Conservation (phyloP, 148 eudicot genomes). For the Talinum fruticosum region DNA sequence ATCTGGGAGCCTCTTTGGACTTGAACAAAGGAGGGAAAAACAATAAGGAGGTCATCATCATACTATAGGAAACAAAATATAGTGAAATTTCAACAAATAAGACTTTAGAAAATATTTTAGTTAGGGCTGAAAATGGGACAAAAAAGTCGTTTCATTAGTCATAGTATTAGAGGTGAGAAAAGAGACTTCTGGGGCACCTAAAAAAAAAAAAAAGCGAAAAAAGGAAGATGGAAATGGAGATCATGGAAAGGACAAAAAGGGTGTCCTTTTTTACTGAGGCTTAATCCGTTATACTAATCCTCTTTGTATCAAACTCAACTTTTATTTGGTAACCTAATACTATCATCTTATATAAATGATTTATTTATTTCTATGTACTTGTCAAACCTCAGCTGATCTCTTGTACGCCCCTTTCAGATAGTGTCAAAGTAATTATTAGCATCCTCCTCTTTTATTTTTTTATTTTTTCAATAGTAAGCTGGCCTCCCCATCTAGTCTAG, state of each 20-base stretch:
- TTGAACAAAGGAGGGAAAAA: conserved; percentile 17
- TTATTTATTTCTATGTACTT: not conserved
- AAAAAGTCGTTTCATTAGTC: conserved; percentile 30
- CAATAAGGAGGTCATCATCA: not conserved
- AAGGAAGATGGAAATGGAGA: not conserved
- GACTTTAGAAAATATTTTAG: conserved; percentile 6
- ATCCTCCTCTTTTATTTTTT: too few species aligned
- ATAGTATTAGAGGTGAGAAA: conserved; percentile 1
- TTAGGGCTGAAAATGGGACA: conserved; percentile 21
- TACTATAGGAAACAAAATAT: not conserved
- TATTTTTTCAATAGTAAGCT: too few species aligned
- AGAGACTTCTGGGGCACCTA: conserved; percentile 16
- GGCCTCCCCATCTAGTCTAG: too few species aligned
- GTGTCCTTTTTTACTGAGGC: conserved; percentile 23
- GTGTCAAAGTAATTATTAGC: not conserved
- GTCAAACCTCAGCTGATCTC: not conserved
- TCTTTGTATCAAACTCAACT: conserved; percentile 22
- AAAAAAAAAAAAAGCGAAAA: not conserved
- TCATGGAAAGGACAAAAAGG: conserved; percentile 6
- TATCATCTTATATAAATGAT: conserved; percentile 2
- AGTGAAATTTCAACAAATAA: conserved; percentile 25
- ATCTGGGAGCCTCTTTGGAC: conserved; percentile 41
- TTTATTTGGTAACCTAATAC: conserved; percentile 31
- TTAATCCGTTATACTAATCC: conserved; percentile 13
- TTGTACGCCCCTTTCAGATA: not conserved